Base-by-base conservation (phyloP, 164 flowering plant species). In the Chimonanthus salicifolius region DNA sequence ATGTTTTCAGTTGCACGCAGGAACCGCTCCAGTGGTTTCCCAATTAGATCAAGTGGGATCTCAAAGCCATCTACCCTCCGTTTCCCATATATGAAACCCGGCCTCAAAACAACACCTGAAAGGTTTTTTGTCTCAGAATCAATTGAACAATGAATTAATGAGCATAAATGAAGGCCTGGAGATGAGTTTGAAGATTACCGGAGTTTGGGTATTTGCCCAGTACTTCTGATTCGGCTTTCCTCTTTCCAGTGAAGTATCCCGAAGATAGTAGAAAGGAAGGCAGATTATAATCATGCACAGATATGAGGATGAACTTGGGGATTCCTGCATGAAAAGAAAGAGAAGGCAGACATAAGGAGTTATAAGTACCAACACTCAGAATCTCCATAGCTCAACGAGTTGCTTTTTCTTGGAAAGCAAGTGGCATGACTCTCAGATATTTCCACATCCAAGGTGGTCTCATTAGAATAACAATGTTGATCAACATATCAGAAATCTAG, bases 231-330 rank as follows among this genome's bases (percentile, higher is more conserved):
- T 95, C 99, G 3, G 99, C 99, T 83, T 87, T 85, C 75, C 97
- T 87, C 87, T 95, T 93, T 75, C 98, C 99, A 2, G 97, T 89
- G 84, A 91, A 95, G 86, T 93, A 93, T 70, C 91, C 94, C 18
- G 90, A 85, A 48, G 85, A 72, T 66, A 95, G 97, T 68, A 95
- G 74, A 81, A 95, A 89, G 16, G 91, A 69, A 49, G 98, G 98
- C 21, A 93, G 85, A 78, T 95, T 95, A 84, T 92, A 95, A 73
- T 94, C 97, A 84, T 95, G 99, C 62, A 93, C 99, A 44, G 97
- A 90, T 79, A 95, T 92, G 82, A 95, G 81, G 75, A 95, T 82
- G 74, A 93, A 93, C 82, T 92, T 95, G 44, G 98, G 97, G 78
- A 94, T 77, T 68, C 99, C 99, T 95, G 88, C 80, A 82, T 58